Conservation (phyloP, 1,284 basidiomycete genomes). For the Apiotrichum veenhuisii region DNA sequence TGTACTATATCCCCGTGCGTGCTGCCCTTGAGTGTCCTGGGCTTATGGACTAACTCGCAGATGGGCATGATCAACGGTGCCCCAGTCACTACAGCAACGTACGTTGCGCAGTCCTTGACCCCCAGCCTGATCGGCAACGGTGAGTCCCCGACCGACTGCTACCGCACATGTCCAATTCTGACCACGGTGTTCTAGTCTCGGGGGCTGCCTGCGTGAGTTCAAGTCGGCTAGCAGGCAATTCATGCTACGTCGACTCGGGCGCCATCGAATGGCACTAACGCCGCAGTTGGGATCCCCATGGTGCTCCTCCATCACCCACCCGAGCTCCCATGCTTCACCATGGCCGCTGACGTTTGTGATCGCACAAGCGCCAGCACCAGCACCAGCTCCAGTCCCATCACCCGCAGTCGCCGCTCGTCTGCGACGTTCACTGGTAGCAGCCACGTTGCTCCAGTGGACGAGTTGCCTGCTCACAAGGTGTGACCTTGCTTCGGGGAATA, state of each 20-base stretch:
- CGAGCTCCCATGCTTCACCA: too few species aligned
- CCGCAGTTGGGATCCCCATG: slow-evolving; percentile 11
- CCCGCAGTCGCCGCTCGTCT: too few species aligned
- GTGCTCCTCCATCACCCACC: slow-evolving; percentile 5
- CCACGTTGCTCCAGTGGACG: too few species aligned
- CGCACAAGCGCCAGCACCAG: too few species aligned
- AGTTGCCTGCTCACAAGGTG: too few species aligned
- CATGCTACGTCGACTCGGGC: too few species aligned
- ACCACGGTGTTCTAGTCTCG: slow-evolving; percentile 11
- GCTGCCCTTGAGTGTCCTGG: background rate
- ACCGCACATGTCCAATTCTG: background rate
- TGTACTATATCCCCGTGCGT: slow-evolving; percentile 35
- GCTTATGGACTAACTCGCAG: background rate
- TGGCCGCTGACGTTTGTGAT: too few species aligned
- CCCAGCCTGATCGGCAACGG: slow-evolving; percentile 28
- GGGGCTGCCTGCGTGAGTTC: slow-evolving; percentile 11
- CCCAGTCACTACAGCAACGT: slow-evolving; percentile 18
- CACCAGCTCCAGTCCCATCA: too few species aligned
- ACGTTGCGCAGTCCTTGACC: slow-evolving; percentile 23
- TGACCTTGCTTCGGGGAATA: too few species aligned
- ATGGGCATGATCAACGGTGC: slow-evolving; percentile 40
- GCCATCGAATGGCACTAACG: background rate
- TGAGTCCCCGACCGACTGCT: too few species aligned
- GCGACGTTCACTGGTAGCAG: too few species aligned
- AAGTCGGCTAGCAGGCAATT: too few species aligned